phyloP scores from a whole-genome alignment of 2,329 filamentous ascomycete species.

The Pseudogymnoascus pannorum region DNA sequence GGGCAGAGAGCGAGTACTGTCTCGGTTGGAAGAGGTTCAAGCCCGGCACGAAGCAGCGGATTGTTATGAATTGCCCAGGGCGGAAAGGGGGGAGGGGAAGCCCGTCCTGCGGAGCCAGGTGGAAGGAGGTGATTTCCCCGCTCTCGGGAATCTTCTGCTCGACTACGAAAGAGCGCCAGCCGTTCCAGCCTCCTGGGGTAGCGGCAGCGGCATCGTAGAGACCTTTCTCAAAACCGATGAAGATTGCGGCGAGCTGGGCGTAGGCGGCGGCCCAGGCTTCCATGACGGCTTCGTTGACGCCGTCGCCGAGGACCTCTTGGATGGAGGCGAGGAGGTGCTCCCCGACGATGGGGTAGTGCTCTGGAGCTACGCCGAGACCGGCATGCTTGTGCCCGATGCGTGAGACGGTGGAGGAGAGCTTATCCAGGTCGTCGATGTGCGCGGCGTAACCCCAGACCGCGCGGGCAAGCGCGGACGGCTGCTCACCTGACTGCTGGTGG shows the following conservation, averaged over 20 bases:
- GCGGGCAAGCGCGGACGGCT: constrained; percentile 60
- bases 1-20: constrained; percentile 68
- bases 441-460: constrained; percentile 64
- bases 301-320: constrained; percentile 58
- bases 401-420: constrained; percentile 50
- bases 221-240: constrained; percentile 56
- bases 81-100: constrained; percentile 50
- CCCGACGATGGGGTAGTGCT: constrained; percentile 65
- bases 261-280: constrained; percentile 69
- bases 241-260: constrained; percentile 60
- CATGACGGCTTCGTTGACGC: constrained; percentile 56
- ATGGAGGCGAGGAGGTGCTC: constrained; percentile 61
- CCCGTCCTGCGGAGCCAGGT: constrained; percentile 59
- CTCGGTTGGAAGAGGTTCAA: constrained; percentile 58
- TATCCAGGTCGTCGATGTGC: constrained; percentile 62
- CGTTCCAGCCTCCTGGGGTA: constrained; percentile 33
- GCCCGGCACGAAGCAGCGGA: constrained; percentile 54
- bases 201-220: constrained; percentile 45
- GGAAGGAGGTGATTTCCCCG: constrained; percentile 58
- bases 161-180: constrained; percentile 48
- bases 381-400: constrained; percentile 71
- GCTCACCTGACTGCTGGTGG: constrained; percentile 60
- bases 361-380: constrained; percentile 59
- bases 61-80: constrained; percentile 66
- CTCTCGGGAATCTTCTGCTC: constrained; percentile 54